These are phyloP conservation scores for Colletotrichum sojae DNA, from an alignment of 2,329 filamentous ascomycete genomes.

Conservation along the genomic window DNA sequence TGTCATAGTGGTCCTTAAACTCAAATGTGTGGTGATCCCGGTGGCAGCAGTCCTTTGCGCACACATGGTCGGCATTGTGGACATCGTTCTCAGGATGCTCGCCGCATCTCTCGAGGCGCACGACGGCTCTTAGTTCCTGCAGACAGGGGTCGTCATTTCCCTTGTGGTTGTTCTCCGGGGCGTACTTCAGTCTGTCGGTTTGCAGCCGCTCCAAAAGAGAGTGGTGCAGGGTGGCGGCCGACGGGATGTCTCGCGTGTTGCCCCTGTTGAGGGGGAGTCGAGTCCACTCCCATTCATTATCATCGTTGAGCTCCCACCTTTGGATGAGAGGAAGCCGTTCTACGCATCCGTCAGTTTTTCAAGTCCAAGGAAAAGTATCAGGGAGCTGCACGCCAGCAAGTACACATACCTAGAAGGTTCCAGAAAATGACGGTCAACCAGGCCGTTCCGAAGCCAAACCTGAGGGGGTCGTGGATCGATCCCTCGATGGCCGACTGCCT, in stretches of 20 bases:
- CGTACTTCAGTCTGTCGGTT: constrained; percentile 41
- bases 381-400: not conserved
- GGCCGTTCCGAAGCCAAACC: constrained; percentile 52
- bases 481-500: constrained; percentile 50
- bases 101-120: no score
- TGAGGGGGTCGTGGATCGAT: constrained; percentile 55
- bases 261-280: constrained; percentile 56
- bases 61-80: not conserved
- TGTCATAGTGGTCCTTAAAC: not conserved
- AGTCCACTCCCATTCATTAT: constrained; percentile 51
- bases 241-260: constrained; percentile 54
- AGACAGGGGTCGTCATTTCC: constrained; percentile 17
- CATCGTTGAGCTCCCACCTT: constrained; percentile 54
- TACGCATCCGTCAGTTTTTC: not conserved
- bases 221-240: constrained; percentile 54
- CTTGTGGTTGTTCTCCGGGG: constrained; percentile 51
- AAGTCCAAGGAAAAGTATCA: not conserved
- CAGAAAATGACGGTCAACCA: constrained; percentile 57
- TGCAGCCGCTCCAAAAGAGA: constrained; percentile 45
- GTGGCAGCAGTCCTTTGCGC: not conserved
- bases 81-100: no score
- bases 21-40: not conserved
- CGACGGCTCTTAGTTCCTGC: no score
- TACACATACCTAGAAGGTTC: constrained; percentile 57
- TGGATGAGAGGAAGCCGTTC: constrained; percentile 51